These are phyloP conservation scores for Chlorella sp. DNA, from an alignment of 139 green algal genomes.

Conservation along the genomic window DNA sequence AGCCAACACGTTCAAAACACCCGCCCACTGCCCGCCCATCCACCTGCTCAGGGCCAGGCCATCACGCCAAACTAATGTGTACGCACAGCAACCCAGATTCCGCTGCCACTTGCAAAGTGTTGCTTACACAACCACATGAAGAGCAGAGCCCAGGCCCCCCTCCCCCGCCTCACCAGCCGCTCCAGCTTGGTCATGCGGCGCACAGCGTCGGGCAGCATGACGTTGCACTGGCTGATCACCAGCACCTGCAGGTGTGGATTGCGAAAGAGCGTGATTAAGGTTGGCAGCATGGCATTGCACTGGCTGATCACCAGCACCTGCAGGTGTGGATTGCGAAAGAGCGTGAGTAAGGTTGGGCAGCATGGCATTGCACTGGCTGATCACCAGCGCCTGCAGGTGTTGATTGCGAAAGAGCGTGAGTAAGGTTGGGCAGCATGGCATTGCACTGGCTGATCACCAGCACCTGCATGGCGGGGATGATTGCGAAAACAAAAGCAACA, in stretches of 20 bases:
- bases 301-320: conserved; percentile 29
- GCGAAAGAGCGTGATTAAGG: too few relatives aligned
- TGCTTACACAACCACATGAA: too few relatives aligned
- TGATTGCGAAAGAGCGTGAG: too few relatives aligned
- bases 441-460: conserved; percentile 14
- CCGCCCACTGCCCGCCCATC: not conserved
- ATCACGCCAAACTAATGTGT: too few relatives aligned
- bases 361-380: conserved; percentile 28
- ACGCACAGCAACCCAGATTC: too few relatives aligned
- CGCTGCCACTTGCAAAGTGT: too few relatives aligned
- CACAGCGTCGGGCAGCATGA: conserved; percentile 20
- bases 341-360: too few relatives aligned
- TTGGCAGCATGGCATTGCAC: conserved; percentile 21
- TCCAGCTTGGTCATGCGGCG: conserved; percentile 21
- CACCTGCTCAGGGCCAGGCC: too few relatives aligned
- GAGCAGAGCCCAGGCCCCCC: not conserved
- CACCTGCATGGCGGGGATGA: not conserved
- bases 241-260: not conserved
- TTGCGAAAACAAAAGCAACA: too few relatives aligned
- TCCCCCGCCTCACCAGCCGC: not conserved
- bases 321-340: too few relatives aligned
- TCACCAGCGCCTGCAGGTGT: conserved; percentile 1
- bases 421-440: not conserved
- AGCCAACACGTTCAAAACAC: not conserved
- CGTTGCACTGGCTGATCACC: conserved; percentile 32